Conservation (phyloP, 1,139 yeast species). For the Debaryomyces fabryi region DNA sequence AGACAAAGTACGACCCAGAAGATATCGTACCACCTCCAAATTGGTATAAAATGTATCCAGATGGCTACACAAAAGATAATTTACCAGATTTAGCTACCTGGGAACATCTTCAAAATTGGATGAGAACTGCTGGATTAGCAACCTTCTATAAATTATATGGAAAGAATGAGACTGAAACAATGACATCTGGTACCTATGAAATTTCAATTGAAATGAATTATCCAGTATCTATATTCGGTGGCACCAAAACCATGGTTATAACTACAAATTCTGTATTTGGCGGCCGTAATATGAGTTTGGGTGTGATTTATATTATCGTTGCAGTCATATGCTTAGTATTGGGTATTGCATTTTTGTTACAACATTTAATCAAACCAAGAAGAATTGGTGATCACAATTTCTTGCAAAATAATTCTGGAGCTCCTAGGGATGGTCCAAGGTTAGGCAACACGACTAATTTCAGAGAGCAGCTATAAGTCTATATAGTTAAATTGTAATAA, state of each 20-base stretch:
- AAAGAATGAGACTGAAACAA: slow-evolving; percentile 50
- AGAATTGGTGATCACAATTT: slow-evolving; percentile 50
- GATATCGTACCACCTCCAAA: slow-evolving; percentile 79
- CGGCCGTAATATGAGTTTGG: slow-evolving; percentile 69
- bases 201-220: slow-evolving; percentile 64
- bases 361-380: slow-evolving; percentile 51
- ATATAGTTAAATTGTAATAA: slow-evolving; percentile 2
- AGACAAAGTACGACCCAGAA: slow-evolving; percentile 63
- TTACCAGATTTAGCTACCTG: slow-evolving; percentile 61
- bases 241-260: slow-evolving; percentile 66
- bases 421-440: slow-evolving; percentile 10
- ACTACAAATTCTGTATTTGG: slow-evolving; percentile 72
- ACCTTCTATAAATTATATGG: slow-evolving; percentile 68
- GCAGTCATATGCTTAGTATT: slow-evolving; percentile 55
- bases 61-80: slow-evolving; percentile 69
- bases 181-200: slow-evolving; percentile 62
- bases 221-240: slow-evolving; percentile 70
- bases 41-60: slow-evolving; percentile 66
- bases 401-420: slow-evolving; percentile 29
- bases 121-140: slow-evolving; percentile 82
- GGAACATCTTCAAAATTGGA: slow-evolving; percentile 83
- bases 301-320: slow-evolving; percentile 66
- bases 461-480: slow-evolving; percentile 30
- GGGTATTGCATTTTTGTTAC: slow-evolving; percentile 48
- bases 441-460: slow-evolving; percentile 15